Evolutionary conservation across 1,139 yeast species (phyloP).

Genomic region (Geotrichum phurueaensis): DNA sequence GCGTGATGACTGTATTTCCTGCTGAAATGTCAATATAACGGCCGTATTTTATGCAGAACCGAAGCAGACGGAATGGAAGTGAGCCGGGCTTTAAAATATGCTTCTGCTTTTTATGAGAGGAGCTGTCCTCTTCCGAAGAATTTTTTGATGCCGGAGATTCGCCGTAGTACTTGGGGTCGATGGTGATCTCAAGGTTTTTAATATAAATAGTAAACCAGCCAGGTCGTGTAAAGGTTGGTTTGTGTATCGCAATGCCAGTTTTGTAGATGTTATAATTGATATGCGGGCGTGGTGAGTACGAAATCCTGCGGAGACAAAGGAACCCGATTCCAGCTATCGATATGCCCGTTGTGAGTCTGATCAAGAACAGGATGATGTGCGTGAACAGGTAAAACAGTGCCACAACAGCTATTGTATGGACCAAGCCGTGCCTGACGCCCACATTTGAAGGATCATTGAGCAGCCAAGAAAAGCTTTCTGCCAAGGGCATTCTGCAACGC

Average conservation of each 20-base stretch:
- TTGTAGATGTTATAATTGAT: conserved; percentile 33
- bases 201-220: conserved; percentile 35
- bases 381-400: conserved; percentile 31
- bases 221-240: conserved; percentile 41
- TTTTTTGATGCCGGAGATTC: neutral
- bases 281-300: conserved; percentile 35
- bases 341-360: conserved; percentile 40
- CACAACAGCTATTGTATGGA: conserved; percentile 19
- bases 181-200: conserved; percentile 29
- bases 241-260: conserved; percentile 35
- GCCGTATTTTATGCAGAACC: conserved; percentile 29
- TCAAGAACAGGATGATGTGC: conserved; percentile 36
- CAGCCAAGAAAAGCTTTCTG: neutral
- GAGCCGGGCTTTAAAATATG: conserved; percentile 24
- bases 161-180: conserved; percentile 26
- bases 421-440: neutral
- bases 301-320: conserved; percentile 36
- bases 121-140: conserved; percentile 20
- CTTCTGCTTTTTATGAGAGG: conserved; percentile 2
- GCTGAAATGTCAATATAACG: conserved; percentile 30
- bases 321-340: conserved; percentile 41
- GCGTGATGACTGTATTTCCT: conserved; percentile 26
- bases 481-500: neutral
- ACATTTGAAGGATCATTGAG: neutral
- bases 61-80: conserved; percentile 23